phyloP scores from a whole-genome alignment of 2,329 filamentous ascomycete genomes.

The Delphinella strobiligena region DNA sequence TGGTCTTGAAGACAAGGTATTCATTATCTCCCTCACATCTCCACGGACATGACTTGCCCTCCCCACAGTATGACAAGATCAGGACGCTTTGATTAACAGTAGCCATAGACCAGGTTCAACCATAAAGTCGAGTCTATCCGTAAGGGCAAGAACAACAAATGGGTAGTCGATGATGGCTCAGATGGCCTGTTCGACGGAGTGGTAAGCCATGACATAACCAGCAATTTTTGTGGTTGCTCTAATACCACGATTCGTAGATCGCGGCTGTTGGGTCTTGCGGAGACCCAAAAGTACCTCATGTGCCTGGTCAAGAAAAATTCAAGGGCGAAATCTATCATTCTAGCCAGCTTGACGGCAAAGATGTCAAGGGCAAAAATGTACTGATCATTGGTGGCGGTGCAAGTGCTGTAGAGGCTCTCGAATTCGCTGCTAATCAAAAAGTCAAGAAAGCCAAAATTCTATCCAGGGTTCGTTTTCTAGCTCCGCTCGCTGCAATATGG shows the following conservation, averaged over 20 bases:
- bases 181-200: slow-evolving; percentile 68
- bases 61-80: too few species aligned
- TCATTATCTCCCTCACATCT: too few species aligned
- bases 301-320: slow-evolving; percentile 61
- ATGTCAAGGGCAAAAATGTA: slow-evolving; percentile 62
- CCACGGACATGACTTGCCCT: too few species aligned
- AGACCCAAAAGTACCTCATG: slow-evolving; percentile 58
- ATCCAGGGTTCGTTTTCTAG: slow-evolving; percentile 34
- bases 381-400: slow-evolving; percentile 69
- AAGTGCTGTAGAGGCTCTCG: slow-evolving; percentile 69
- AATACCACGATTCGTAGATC: too few species aligned
- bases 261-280: slow-evolving; percentile 72
- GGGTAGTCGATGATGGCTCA: slow-evolving; percentile 63
- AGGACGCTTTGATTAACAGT: too few species aligned
- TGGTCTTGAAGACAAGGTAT: slow-evolving; percentile 53
- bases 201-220: too few species aligned
- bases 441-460: slow-evolving; percentile 61
- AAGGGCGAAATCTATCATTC: slow-evolving; percentile 64
- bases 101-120: slow-evolving; percentile 64
- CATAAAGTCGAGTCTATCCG: slow-evolving; percentile 58
- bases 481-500: neutral
- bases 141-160: slow-evolving; percentile 54
- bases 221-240: too few species aligned
- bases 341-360: slow-evolving; percentile 58
- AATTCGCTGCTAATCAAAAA: slow-evolving; percentile 58